A percentile compares a stretch with the other conserved stretches of the same genome.
Conservation (phyloP, 768 basidiomycete genomes). For the Auriscalpium microsporum region DNA sequence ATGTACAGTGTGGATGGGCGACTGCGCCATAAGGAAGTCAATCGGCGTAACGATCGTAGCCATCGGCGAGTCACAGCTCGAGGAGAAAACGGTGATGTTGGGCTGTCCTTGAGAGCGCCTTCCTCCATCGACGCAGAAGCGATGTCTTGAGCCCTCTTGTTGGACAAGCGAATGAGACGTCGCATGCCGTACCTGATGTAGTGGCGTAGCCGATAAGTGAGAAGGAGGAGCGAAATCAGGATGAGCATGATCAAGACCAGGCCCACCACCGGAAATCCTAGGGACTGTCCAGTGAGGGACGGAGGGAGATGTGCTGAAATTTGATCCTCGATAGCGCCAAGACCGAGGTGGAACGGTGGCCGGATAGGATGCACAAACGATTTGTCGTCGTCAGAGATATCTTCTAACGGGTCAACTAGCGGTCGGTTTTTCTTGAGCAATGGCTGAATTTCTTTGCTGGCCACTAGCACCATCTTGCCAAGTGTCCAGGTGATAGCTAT, state of each 20-base stretch:
- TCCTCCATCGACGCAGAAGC: slow-evolving; percentile 25
- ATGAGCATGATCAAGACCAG: slow-evolving; percentile 46
- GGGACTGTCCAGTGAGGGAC: slow-evolving; percentile 50
- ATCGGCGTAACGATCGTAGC: slow-evolving; percentile 3
- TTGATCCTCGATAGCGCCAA: slow-evolving; percentile 54
- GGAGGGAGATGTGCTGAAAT: slow-evolving; percentile 61
- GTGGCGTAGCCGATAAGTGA: slow-evolving; percentile 52
- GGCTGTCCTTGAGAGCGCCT: slow-evolving; percentile 16
- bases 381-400: slow-evolving; percentile 30
- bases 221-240: slow-evolving; percentile 32
- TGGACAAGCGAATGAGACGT: slow-evolving; percentile 3
- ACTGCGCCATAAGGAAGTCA: slow-evolving; percentile 8
- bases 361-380: slow-evolving; percentile 58
- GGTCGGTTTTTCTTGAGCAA: slow-evolving; percentile 40
- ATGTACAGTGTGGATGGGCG: slow-evolving; percentile 10
- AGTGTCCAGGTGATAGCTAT: slow-evolving; percentile 97
- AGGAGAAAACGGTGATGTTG: slow-evolving; percentile 2
- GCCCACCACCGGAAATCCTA: slow-evolving; percentile 67
- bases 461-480: slow-evolving; percentile 98
- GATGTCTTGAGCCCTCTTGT: slow-evolving; percentile 19
- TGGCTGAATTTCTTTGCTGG: slow-evolving; percentile 73
- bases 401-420: slow-evolving; percentile 49
- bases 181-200: slow-evolving; percentile 38
- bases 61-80: background rate
- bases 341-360: slow-evolving; percentile 44